Evolutionary conservation across 192 early-diverging fungal genomes (phyloP), one percentile per base, ranked within the genome.

Genomic region (Umbelopsis sp.): DNA sequence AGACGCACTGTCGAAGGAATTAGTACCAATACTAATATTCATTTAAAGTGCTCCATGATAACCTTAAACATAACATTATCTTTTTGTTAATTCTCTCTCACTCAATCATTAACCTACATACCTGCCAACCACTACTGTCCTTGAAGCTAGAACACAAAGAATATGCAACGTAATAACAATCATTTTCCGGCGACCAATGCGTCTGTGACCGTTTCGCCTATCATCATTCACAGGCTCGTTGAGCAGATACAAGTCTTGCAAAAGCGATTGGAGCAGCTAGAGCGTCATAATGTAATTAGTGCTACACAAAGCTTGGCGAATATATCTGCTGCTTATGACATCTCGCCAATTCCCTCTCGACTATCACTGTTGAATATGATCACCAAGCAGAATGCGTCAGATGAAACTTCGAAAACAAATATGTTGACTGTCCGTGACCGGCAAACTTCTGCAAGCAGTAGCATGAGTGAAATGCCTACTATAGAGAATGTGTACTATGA

Each of bases 271-370:
- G 55, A 61, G 30, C 55, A 61, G 55, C 30, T 61, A 4, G 55
- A 61, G 33, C 55, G 55, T 18, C 25, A 61, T 12, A 61, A 35
- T 5, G 15, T 35, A 23, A 61, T 61, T 16, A 61, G 55, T 3
- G 25, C 9, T n/a, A 61, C 55, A 11, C 55, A 61, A 35, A 61
- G 55, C 7, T n/a, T 61, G 5, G 55, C 11, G 0, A 30, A 35
- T 11, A 61, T 61, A 16, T n/a, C 55, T 35, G 55, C 55, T 13
- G 25, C 30, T 13, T 61, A 61, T 4, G 55, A 61, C 33, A 61
- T 61, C 4, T 61, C 55, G 16, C 55, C 55, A 35, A 61, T 61
- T 35, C 55, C 55, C 5, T 61, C 55, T 61, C 55, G 55, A 13
- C 30, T 61, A 13, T 61, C 55, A 0, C 27, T 61, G 2, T 41